Evolutionary conservation across 2,329 filamentous ascomycete genomes (phyloP), one percentile per base, ranked within the genome.

Genomic region (Hymenoscyphus repandus): DNA sequence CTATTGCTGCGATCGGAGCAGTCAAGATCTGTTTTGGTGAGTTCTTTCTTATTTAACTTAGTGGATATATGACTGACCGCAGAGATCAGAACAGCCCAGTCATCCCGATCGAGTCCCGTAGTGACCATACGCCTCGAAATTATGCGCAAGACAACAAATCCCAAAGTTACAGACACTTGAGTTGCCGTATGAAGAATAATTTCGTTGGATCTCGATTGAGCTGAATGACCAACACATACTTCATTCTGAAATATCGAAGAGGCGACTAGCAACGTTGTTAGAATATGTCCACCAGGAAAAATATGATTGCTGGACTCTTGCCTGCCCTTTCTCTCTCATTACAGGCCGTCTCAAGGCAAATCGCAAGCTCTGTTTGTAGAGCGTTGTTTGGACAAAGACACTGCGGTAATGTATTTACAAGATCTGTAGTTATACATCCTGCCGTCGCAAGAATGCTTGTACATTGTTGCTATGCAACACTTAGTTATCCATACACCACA

Each of bases 41-140:
- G 18, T 15, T 22, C 5, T 17, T n/a, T 5, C 5, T 2, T 27
- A 11, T 34, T 18, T 34, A n/a, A n/a, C 3, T 6, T 6, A 12
- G 2, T 36, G 9, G 13, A 15, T 17, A 6, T 12, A 12, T 7
- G 1, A 51, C 56, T 50, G 40, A 58, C 57, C 10, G 51, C 47
- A 18, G 54, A 20, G 27, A 45, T 11, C n/a, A 53, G 18, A 7
- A 57, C 20, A 10, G 49, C 49, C 49, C 49, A 55, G 39, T 59
- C 58, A 51, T 61, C 58, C 37, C 48, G 55, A 52, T 55, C 56
- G n/a, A 59, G 27, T 22, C 13, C 52, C 13, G 45, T 32, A 12
- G 53, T 45, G 11, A 61, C 48, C 20, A 41, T 37, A n/a, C 38
- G 30, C 22, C 58, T 54, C 0, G 58, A 59, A 17, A 54, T 11